These are phyloP conservation scores for Boletus semigastroideus DNA, from an alignment of 1,284 basidiomycete species.

Conservation along the genomic window DNA sequence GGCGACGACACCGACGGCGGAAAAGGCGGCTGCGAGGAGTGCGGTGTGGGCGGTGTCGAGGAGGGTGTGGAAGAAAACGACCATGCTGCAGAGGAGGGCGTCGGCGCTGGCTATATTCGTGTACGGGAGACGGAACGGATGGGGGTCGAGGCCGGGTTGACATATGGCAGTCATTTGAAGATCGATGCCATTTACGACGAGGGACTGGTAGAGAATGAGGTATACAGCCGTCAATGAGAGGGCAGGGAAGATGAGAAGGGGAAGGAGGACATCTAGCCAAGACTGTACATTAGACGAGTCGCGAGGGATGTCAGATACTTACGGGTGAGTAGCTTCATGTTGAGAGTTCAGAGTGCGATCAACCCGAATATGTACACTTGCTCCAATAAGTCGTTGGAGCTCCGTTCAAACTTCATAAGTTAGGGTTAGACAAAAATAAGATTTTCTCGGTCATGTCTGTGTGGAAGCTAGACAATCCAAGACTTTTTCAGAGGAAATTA, in stretches of 20 bases:
- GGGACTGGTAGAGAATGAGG: constrained; percentile 17
- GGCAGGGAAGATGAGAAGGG: constrained; percentile 19
- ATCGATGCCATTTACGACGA: constrained; percentile 14
- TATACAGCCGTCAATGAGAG: constrained; percentile 11
- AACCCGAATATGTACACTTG: too few species aligned
- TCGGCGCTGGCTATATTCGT: constrained; percentile 34
- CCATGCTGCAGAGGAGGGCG: constrained; percentile 37
- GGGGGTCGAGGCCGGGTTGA: constrained; percentile 7
- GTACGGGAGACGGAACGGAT: constrained; percentile 36
- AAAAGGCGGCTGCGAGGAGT: constrained; percentile 33
- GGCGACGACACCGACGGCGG: constrained; percentile 13
- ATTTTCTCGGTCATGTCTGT: too few species aligned
- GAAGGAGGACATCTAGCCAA: constrained; percentile 7
- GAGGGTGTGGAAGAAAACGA: constrained; percentile 40
- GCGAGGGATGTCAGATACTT: background rate
- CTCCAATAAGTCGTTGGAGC: too few species aligned
- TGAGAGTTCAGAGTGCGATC: too few species aligned
- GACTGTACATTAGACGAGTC: too few species aligned
- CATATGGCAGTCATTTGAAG: constrained; percentile 14
- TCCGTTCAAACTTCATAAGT: too few species aligned
- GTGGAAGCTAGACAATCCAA: too few species aligned
- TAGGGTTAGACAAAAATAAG: too few species aligned
- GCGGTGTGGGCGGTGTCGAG: constrained; percentile 30
- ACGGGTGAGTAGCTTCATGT: constrained; percentile 7
- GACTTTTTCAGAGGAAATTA: too few species aligned